Evolutionary conservation across 2,329 filamentous ascomycete species (phyloP).

Genomic region (Penicillium expansum): DNA sequence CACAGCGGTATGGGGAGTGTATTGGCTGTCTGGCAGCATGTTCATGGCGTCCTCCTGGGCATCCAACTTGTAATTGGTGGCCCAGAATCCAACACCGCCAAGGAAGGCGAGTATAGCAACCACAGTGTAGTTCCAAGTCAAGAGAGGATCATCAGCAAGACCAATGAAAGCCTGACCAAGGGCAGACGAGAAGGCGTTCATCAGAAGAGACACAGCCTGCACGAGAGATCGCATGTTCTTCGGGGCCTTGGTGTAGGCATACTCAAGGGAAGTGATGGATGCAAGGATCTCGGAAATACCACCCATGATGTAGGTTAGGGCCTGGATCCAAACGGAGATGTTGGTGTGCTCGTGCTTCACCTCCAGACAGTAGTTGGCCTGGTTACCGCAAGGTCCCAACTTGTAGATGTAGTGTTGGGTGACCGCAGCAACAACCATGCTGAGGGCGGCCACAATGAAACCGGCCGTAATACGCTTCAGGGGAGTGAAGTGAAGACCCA

Average conservation of each 20-base stretch:
- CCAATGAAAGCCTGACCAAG: constrained; percentile 67
- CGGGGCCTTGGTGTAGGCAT: constrained; percentile 74
- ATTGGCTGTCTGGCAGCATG: constrained; percentile 28
- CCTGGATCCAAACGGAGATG: constrained; percentile 63
- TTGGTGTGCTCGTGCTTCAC: constrained; percentile 46
- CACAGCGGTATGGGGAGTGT: background rate
- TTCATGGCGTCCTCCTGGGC: constrained; percentile 67
- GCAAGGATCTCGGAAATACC: constrained; percentile 59
- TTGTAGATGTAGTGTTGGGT: constrained; percentile 58
- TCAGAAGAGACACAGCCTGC: constrained; percentile 66
- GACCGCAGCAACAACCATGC: constrained; percentile 52
- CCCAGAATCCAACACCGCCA: constrained; percentile 66
- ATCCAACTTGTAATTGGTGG: constrained; percentile 65
- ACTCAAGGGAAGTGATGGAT: constrained; percentile 65
- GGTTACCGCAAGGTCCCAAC: constrained; percentile 57
- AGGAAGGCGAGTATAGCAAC: constrained; percentile 62
- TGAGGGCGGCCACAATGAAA: constrained; percentile 48
- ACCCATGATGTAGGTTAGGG: constrained; percentile 51
- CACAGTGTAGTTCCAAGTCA: constrained; percentile 69
- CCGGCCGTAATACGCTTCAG: constrained; percentile 54
- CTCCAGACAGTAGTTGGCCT: constrained; percentile 52
- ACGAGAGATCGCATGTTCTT: constrained; percentile 80
- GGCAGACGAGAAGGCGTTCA: constrained; percentile 66
- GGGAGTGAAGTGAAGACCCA: constrained; percentile 51
- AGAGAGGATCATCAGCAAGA: constrained; percentile 61